phyloP scores from a whole-genome alignment of 768 basidiomycete genomes.

The Vararia minispora region DNA sequence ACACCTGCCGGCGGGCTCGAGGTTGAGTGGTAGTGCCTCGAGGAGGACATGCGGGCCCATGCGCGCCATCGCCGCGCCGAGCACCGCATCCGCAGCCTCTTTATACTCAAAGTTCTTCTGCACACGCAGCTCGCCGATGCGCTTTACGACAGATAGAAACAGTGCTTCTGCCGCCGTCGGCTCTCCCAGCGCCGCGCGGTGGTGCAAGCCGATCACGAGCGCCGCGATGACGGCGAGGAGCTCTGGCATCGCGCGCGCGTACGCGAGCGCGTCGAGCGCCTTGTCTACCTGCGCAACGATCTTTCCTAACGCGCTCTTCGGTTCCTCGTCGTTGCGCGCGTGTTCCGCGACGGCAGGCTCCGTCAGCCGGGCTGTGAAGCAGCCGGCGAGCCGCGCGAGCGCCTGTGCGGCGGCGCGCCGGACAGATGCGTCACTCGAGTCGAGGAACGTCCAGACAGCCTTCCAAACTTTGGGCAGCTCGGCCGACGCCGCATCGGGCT shows the following conservation, averaged over 20 bases:
- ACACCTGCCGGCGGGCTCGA: constrained; percentile 73
- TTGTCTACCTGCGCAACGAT: constrained; percentile 54
- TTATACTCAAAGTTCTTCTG: constrained; percentile 85
- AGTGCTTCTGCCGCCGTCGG: constrained; percentile 59
- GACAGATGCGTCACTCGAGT: constrained; percentile 48
- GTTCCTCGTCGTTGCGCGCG: constrained; percentile 25
- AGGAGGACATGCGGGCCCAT: constrained; percentile 80
- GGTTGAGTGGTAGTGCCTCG: constrained; percentile 66
- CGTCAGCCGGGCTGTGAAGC: constrained; percentile 59
- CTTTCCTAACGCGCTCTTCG: constrained; percentile 45
- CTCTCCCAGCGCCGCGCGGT: constrained; percentile 30
- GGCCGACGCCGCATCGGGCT: constrained; percentile 36
- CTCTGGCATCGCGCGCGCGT: constrained; percentile 69
- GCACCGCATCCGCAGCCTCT: constrained; percentile 70
- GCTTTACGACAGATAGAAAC: constrained; percentile 55
- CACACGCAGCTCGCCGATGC: constrained; percentile 62
- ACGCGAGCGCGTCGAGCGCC: constrained; percentile 62
- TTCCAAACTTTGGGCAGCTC: constrained; percentile 65
- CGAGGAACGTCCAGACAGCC: constrained; percentile 65
- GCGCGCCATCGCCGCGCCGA: constrained; percentile 74
- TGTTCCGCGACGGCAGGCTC: constrained; percentile 36
- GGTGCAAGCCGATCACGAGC: constrained; percentile 50
- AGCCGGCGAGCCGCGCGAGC: constrained; percentile 52
- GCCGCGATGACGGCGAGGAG: constrained; percentile 64
- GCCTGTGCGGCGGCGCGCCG: constrained; percentile 56